Conservation (phyloP, 768 basidiomycete genomes). For the Russula earlei region DNA sequence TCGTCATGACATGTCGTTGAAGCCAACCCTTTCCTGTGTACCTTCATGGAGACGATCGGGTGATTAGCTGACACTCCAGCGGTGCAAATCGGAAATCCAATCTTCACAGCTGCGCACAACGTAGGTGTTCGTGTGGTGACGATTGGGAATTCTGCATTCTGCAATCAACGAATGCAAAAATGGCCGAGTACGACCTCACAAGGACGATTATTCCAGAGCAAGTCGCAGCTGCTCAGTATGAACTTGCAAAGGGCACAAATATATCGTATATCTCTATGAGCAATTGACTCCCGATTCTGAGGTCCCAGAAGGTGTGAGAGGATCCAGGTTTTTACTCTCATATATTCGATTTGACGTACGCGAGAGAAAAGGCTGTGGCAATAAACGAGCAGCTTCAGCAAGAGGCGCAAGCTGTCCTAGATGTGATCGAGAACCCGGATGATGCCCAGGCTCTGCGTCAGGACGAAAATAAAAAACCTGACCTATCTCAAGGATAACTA, state of each 20-base stretch:
- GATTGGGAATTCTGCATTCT: too few relatives aligned
- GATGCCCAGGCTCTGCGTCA: constrained; percentile 90
- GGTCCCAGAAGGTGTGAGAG: constrained; percentile 52
- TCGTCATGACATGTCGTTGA: too few relatives aligned
- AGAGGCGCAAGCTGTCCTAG: constrained; percentile 86
- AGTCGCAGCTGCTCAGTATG: constrained; percentile 88
- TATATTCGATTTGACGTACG: constrained; percentile 1
- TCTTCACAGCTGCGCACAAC: too few relatives aligned
- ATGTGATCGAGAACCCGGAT: constrained; percentile 95
- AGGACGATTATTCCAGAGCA: constrained; percentile 80
- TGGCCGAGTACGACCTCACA: constrained; percentile 89
- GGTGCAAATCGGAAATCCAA: too few relatives aligned
- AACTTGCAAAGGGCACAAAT: constrained; percentile 93
- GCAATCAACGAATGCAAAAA: constrained; percentile 26
- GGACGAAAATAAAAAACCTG: constrained; percentile 95
- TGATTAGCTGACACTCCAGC: too few relatives aligned
- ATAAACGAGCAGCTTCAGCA: constrained; percentile 79
- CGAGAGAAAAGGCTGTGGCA: constrained; percentile 65
- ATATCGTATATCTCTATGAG: constrained; percentile 71
- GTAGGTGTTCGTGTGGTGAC: too few relatives aligned
- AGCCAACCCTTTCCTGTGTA: too few relatives aligned
- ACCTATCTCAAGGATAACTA: constrained; percentile 92
- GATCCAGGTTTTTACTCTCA: not conserved
- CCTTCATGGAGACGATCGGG: too few relatives aligned
- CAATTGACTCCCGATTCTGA: constrained; percentile 67